Percentiles rank a stretch among this genome's conserved stretches.
Evolutionary conservation across 768 basidiomycete species (phyloP).

Genomic region (Phlebiopsis gigantea): DNA sequence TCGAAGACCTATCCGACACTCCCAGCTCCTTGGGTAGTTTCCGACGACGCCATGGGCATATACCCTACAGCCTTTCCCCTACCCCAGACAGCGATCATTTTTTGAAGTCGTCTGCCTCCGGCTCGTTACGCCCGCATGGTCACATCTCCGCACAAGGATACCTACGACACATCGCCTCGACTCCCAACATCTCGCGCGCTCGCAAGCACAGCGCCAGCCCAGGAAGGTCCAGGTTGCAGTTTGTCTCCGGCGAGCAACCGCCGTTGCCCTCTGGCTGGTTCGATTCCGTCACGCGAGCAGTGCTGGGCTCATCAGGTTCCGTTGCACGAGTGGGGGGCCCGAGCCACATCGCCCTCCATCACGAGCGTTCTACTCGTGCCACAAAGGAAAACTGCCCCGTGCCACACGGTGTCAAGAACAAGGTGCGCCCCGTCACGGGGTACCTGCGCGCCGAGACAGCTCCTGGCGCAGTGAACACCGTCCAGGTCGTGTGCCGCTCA

Average conservation of each 20-base stretch:
- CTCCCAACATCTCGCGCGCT: slow-evolving; percentile 35
- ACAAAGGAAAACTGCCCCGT: slow-evolving; percentile 22
- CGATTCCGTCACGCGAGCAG: slow-evolving; percentile 60
- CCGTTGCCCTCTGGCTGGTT: slow-evolving; percentile 68
- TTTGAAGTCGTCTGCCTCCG: slow-evolving; percentile 14
- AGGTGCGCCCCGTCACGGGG: slow-evolving; percentile 13
- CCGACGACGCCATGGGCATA: slow-evolving; percentile 9
- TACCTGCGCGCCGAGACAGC: slow-evolving; percentile 30
- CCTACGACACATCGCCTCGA: slow-evolving; percentile 71
- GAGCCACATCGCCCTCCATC: slow-evolving; percentile 14
- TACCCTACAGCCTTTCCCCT: background rate
- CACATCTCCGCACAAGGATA: slow-evolving; percentile 51
- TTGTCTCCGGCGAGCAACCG: slow-evolving; percentile 19
- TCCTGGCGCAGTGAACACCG: slow-evolving; percentile 39
- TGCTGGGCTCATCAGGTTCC: slow-evolving; percentile 45
- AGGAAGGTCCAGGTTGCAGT: slow-evolving; percentile 27
- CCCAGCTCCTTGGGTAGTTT: slow-evolving; percentile 10
- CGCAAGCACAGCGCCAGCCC: slow-evolving; percentile 9
- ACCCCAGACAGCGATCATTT: too few species aligned
- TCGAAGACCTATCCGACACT: slow-evolving; percentile 11
- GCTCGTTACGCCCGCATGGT: slow-evolving; percentile 18
- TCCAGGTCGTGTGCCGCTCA: slow-evolving; percentile 62
- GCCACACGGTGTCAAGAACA: slow-evolving; percentile 23
- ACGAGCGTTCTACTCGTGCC: slow-evolving; percentile 16
- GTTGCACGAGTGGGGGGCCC: slow-evolving; percentile 42